A percentile compares a stretch with the other conserved stretches of the same genome.
Evolutionary conservation across 306 rosid genomes (phyloP).

Genomic region (Potentilla sterilis): DNA sequence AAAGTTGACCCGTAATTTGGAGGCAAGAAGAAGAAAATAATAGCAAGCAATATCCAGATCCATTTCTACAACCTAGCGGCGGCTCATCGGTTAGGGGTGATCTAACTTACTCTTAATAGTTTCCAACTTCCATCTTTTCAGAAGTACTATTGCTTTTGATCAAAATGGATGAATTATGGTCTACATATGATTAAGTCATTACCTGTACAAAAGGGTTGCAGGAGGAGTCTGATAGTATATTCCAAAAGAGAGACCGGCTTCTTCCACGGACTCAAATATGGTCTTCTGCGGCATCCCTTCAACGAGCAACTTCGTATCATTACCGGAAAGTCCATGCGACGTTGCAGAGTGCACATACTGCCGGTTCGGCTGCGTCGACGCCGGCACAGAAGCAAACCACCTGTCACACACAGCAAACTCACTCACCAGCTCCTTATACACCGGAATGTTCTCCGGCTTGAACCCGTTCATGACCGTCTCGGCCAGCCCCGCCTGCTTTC

Average conservation of each 20-base stretch:
- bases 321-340: slow-evolving; percentile 58
- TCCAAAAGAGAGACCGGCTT: slow-evolving; percentile 59
- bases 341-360: slow-evolving; percentile 78
- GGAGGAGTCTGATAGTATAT: slow-evolving; percentile 62
- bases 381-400: slow-evolving; percentile 77
- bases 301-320: slow-evolving; percentile 44
- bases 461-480: slow-evolving; percentile 74
- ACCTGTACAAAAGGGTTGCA: slow-evolving; percentile 71
- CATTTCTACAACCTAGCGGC: too few species aligned
- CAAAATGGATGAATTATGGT: too few species aligned
- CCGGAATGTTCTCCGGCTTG: slow-evolving; percentile 50
- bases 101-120: too few species aligned
- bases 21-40: background rate
- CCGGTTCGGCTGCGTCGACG: slow-evolving; percentile 81
- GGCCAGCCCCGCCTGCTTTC: slow-evolving; percentile 30
- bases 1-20: background rate
- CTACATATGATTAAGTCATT: background rate
- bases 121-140: too few species aligned
- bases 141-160: too few species aligned
- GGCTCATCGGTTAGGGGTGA: too few species aligned
- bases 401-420: slow-evolving; percentile 78
- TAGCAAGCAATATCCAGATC: background rate
- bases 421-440: slow-evolving; percentile 45
- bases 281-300: slow-evolving; percentile 84
- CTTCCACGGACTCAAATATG: slow-evolving; percentile 70